Evolutionary conservation across 2,329 filamentous ascomycete species (phyloP).

Genomic region (Pochonia chlamydosporia): DNA sequence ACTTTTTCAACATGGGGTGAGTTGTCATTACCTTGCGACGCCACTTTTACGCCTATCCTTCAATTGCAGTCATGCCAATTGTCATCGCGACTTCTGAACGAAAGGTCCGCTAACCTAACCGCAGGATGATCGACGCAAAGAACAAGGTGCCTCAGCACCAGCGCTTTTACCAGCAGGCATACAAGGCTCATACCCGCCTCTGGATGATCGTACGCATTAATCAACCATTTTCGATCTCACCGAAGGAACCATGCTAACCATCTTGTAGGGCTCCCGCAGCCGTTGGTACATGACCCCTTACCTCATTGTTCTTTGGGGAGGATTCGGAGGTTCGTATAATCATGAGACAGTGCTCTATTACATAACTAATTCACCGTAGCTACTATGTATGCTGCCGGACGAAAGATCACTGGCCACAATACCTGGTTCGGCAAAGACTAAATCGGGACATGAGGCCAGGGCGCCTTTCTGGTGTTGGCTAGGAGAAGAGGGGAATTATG

Average conservation of each 20-base stretch:
- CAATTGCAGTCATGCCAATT: background rate
- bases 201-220: conserved; percentile 66
- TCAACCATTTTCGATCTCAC: conserved; percentile 8
- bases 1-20: conserved; percentile 36
- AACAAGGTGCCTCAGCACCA: conserved; percentile 75
- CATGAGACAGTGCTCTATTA: background rate
- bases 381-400: conserved; percentile 65
- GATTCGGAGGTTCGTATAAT: conserved; percentile 50
- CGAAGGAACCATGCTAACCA: conserved; percentile 7
- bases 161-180: conserved; percentile 68
- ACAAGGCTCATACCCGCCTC: conserved; percentile 61
- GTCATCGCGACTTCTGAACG: conserved; percentile 4
- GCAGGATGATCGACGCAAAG: conserved; percentile 60
- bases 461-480: background rate
- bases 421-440: conserved; percentile 63
- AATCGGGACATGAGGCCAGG: conserved; percentile 2
- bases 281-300: conserved; percentile 62
- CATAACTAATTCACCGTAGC: conserved; percentile 27
- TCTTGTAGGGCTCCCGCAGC: conserved; percentile 57
- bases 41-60: background rate
- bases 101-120: conserved; percentile 4
- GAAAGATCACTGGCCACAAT: conserved; percentile 72
- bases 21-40: conserved; percentile 8
- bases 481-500: background rate
- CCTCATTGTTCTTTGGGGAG: conserved; percentile 58